phyloP scores from a whole-genome alignment of 331 rosid genomes.

The Erythrophleum ivorense region DNA sequence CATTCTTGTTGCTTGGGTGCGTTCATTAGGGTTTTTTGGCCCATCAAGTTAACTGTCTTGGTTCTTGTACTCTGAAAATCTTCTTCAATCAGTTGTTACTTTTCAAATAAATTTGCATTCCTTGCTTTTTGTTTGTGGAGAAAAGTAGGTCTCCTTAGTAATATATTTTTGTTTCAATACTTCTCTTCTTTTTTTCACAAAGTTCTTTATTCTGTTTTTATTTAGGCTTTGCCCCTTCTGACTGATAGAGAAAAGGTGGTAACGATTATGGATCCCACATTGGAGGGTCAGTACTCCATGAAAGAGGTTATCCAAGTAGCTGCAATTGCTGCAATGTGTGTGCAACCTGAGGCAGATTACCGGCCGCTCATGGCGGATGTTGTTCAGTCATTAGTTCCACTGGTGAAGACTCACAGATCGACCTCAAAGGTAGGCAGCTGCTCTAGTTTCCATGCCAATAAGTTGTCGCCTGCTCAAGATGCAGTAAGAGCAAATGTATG shows the following conservation, averaged over 20 bases:
- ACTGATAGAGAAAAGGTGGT: slow-evolving; percentile 90
- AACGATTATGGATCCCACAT: slow-evolving; percentile 87
- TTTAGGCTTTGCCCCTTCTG: slow-evolving; percentile 86
- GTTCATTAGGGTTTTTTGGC: slow-evolving; percentile 11
- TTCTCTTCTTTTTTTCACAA: slow-evolving; percentile 4
- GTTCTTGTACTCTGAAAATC: not conserved
- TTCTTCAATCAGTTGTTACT: not conserved
- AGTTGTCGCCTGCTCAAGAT: slow-evolving; percentile 57
- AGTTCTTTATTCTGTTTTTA: slow-evolving; percentile 6
- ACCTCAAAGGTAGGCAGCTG: slow-evolving; percentile 65
- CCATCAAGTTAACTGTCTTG: not conserved
- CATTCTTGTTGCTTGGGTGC: slow-evolving; percentile 91
- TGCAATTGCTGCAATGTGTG: slow-evolving; percentile 98
- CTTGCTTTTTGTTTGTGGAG: not conserved
- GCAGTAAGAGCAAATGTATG: slow-evolving; percentile 46
- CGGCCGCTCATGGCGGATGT: slow-evolving; percentile 98
- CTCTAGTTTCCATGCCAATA: slow-evolving; percentile 64
- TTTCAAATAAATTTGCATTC: not conserved
- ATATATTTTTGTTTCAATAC: not conserved
- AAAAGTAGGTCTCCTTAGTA: not conserved
- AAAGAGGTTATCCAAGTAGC: slow-evolving; percentile 97
- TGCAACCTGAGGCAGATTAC: slow-evolving; percentile 95
- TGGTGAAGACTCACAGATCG: slow-evolving; percentile 69
- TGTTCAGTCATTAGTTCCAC: slow-evolving; percentile 89
- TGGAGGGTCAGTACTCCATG: slow-evolving; percentile 92